Percentiles rank a stretch among this genome's conserved stretches.
Evolutionary conservation across 2,329 filamentous ascomycete species (phyloP).

Genomic region (Xylaria sp.): DNA sequence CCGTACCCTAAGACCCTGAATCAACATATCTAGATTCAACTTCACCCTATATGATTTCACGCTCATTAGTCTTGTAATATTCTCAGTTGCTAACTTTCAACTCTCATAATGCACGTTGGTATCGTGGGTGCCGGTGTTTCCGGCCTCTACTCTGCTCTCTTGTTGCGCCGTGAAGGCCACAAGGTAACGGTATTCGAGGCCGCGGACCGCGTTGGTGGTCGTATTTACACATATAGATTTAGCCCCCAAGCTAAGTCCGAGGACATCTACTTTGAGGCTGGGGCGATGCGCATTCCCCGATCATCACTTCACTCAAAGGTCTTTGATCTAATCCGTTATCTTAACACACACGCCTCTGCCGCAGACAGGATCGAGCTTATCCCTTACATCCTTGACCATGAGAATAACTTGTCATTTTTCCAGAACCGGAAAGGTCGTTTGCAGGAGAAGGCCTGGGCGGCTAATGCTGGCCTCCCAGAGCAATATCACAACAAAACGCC

Average conservation of each 20-base stretch:
- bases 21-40: too few species aligned
- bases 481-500: conserved; percentile 23
- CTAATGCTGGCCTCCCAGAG: too few species aligned
- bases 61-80: too few species aligned
- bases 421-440: too few species aligned
- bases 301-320: conserved; percentile 26
- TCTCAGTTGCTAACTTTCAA: too few species aligned
- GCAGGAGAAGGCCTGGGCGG: too few species aligned
- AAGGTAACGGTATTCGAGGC: conserved; percentile 30
- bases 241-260: too few species aligned
- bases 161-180: conserved; percentile 33
- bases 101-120: conserved; percentile 29
- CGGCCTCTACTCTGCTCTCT: conserved; percentile 28
- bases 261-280: conserved; percentile 35
- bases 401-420: too few species aligned
- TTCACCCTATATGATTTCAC: too few species aligned
- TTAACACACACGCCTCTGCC: conserved; percentile 22
- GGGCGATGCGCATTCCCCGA: conserved; percentile 33
- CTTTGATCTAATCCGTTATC: conserved; percentile 28
- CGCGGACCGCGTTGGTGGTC: conserved; percentile 23
- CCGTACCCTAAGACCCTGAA: too few species aligned
- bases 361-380: conserved; percentile 33
- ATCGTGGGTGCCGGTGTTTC: conserved; percentile 34
- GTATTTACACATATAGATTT: conserved; percentile 31
- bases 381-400: conserved; percentile 29